These are phyloP conservation scores for Pyrenochaeta sp. DNA, from an alignment of 2,329 filamentous ascomycete genomes.

Conservation along the genomic window DNA sequence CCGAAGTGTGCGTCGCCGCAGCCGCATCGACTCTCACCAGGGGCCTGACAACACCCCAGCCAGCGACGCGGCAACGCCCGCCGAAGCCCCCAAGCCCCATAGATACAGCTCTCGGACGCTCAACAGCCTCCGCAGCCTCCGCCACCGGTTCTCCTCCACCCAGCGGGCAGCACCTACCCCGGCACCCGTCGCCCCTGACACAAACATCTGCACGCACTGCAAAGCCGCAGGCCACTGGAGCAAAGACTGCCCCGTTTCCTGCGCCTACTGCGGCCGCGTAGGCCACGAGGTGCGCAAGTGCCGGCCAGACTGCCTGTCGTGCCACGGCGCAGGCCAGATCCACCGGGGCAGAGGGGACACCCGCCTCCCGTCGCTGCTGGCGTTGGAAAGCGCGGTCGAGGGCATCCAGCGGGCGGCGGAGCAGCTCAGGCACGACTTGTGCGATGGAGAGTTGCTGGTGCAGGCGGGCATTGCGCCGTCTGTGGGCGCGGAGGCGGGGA, in stretches of 20 bases:
- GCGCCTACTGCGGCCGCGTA: background rate
- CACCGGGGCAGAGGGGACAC: background rate
- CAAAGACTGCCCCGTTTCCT: background rate
- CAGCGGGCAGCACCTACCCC: too few relatives aligned
- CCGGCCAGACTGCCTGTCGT: background rate
- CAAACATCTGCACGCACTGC: background rate
- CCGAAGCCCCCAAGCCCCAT: too few relatives aligned
- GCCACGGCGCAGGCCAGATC: background rate
- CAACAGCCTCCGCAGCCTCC: too few relatives aligned
- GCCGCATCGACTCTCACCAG: too few relatives aligned
- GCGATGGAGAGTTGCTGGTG: background rate
- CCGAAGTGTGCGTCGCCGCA: too few relatives aligned
- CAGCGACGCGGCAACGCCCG: too few relatives aligned
- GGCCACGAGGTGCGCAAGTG: background rate
- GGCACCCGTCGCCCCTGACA: background rate
- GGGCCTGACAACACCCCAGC: too few relatives aligned
- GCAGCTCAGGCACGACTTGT: background rate
- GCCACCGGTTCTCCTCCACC: too few relatives aligned
- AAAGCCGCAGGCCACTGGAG: background rate
- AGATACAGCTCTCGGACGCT: too few relatives aligned
- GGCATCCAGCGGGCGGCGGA: background rate
- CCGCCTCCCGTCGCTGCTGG: background rate
- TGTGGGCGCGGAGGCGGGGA: background rate
- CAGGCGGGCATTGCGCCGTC: too few relatives aligned
- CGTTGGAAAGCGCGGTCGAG: background rate